These are phyloP conservation scores for Zasmidium citrigriseum DNA, from an alignment of 2,329 filamentous ascomycete species.

Conservation along the genomic window DNA sequence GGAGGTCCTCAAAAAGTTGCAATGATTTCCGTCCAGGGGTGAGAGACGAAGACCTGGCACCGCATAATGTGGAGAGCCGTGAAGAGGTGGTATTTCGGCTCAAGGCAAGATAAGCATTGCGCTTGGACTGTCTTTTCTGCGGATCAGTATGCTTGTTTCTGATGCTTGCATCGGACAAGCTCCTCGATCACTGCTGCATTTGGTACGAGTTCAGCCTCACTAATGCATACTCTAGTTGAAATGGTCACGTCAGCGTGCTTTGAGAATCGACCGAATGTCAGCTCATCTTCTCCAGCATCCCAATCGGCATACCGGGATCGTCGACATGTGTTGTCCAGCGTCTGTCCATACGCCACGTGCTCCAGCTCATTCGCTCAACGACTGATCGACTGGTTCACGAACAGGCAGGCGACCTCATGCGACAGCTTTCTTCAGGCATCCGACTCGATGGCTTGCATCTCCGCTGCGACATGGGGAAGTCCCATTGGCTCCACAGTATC, in stretches of 20 bases:
- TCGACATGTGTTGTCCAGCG: background rate
- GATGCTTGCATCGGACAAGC: background rate
- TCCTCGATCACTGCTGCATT: too few relatives aligned
- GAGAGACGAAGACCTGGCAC: too few relatives aligned
- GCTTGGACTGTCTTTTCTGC: background rate
- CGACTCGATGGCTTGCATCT: too few relatives aligned
- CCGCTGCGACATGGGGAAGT: too few relatives aligned
- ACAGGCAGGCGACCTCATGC: too few relatives aligned
- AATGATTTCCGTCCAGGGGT: constrained; percentile 6
- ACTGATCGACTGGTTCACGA: background rate
- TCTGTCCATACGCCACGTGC: background rate
- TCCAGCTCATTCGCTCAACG: background rate
- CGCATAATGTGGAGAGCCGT: background rate
- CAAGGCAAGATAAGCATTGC: background rate
- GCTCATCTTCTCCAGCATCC: background rate
- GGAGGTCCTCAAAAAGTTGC: constrained; percentile 11
- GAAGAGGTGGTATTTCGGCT: background rate
- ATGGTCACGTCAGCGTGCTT: background rate
- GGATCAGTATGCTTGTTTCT: background rate
- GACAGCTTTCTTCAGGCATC: too few relatives aligned
- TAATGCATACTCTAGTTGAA: background rate
- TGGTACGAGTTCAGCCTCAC: background rate
- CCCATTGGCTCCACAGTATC: too few relatives aligned
- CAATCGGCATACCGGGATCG: background rate
- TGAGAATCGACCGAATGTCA: too few relatives aligned